A percentile compares a stretch with the other conserved stretches of the same genome.
Evolutionary conservation across 73 alveolate genomes (phyloP).

Genomic region (Paramecium sonneborni): DNA sequence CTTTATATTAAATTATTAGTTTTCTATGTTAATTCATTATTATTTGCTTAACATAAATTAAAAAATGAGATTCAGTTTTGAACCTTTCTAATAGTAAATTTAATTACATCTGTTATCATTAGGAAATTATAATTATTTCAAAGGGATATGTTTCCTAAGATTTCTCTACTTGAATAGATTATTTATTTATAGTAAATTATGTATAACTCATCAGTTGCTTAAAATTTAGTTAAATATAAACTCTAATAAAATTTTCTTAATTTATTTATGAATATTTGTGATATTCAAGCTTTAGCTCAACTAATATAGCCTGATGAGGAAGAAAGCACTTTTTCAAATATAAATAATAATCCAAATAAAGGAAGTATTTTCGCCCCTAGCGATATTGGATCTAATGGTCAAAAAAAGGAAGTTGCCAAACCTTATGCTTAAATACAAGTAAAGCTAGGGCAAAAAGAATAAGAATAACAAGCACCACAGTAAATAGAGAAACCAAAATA

Average conservation of each 20-base stretch:
- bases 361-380: slow-evolving; percentile 22
- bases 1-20: neutral
- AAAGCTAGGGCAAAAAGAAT: neutral
- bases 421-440: slow-evolving; percentile 23
- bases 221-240: neutral
- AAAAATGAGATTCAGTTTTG: too few species aligned
- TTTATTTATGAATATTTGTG: slow-evolving; percentile 6
- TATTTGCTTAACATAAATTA: neutral
- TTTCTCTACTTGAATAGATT: too few species aligned
- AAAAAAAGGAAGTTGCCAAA: neutral
- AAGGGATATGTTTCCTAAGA: too few species aligned
- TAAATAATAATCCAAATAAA: slow-evolving; percentile 6
- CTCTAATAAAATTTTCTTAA: neutral
- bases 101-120: too few species aligned
- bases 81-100: too few species aligned
- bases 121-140: too few species aligned
- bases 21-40: neutral
- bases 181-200: too few species aligned
- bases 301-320: neutral
- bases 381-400: neutral
- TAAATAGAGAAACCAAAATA: neutral
- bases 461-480: neutral
- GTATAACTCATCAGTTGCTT: too few species aligned
- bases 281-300: neutral
- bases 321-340: neutral